Base-by-base conservation (phyloP, 1,139 yeast species). In the Blastobotrys ciferrii region DNA sequence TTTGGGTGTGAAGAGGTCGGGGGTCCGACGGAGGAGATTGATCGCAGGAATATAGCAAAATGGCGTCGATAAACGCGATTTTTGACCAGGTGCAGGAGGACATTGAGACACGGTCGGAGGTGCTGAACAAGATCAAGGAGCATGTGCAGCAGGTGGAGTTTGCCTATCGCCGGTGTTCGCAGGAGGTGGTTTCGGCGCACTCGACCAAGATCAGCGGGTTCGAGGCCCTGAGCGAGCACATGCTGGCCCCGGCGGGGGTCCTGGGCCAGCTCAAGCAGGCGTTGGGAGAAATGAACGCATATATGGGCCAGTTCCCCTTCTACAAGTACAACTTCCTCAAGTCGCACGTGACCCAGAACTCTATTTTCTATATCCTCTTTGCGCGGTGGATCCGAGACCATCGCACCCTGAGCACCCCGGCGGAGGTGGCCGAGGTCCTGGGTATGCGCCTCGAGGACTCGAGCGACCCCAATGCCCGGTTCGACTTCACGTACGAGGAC, bases 401-500 rank as follows among this genome's bases (percentile, higher is more conserved):
- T 31, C 43, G 41, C 17, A 11, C 12, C 4, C 46, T 59, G 14
- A 49, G 52, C 9, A 39, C 48, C 3, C 55, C 63, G n/a, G 52
- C 45, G 11, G 36, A 33, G 19, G 63, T 58, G 7, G 53, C 54
- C 19, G 42, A 45, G 5, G 41, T 46, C 20, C 51, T 58, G 14
- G 53, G 54, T 9, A 46, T 53, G 11, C 47, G 48, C 1, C 45
- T 50, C 28, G 51, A 51, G 25, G 20, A 19, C 14, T 18, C 39
- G 14, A 36, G 25, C 6, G 23, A 32, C 13, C 33, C 45, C 7
- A 32, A 20, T 30, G 28, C 25, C 12, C 45, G 47, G 11, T 61
- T 61, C 44, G 58, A 58, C 33, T 48, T 61, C 33, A 56, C 66
- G 1, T 52, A 53, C 18, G 66, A 62, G 31, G 68, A 66, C 28